These are phyloP conservation scores for Euphorbia corollata DNA, from an alignment of 441 rosid genomes.

Conservation along the genomic window DNA sequence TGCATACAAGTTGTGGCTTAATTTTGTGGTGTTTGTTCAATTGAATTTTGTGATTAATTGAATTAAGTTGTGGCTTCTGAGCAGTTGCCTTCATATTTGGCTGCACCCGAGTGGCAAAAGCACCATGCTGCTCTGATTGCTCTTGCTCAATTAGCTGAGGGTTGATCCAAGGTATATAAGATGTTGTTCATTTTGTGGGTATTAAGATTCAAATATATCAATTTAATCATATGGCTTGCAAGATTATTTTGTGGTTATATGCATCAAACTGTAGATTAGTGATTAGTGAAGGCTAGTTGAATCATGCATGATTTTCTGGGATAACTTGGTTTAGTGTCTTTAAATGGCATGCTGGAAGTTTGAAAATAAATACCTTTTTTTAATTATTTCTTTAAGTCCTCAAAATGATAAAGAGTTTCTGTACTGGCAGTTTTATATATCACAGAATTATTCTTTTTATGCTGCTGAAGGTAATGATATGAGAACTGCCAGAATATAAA, in stretches of 20 bases:
- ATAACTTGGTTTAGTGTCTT: not conserved
- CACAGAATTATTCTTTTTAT: conserved; percentile 9
- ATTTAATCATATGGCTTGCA: not conserved
- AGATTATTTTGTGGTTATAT: not conserved
- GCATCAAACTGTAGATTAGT: not conserved
- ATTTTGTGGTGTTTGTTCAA: too few species aligned
- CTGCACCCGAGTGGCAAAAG: conserved; percentile 96
- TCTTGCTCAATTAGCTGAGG: conserved; percentile 99
- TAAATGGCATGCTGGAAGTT: not conserved
- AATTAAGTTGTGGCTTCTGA: conserved; percentile 91
- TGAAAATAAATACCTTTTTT: too few species aligned
- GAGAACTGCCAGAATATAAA: too few species aligned
- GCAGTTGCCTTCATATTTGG: conserved; percentile 73
- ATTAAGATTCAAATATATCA: not conserved
- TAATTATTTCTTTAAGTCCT: not conserved
- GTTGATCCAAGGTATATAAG: conserved; percentile 63
- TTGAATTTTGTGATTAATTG: too few species aligned
- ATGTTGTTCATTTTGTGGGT: not conserved
- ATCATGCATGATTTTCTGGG: not conserved
- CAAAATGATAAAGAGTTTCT: not conserved
- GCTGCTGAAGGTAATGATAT: conserved; percentile 54
- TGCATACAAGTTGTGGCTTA: too few species aligned
- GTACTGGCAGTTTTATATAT: not conserved
- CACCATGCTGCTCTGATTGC: conserved; percentile 97
- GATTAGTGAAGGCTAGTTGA: not conserved